Evolutionary conservation across 148 eudicot species (phyloP).

Genomic region (Arbutus unedo): DNA sequence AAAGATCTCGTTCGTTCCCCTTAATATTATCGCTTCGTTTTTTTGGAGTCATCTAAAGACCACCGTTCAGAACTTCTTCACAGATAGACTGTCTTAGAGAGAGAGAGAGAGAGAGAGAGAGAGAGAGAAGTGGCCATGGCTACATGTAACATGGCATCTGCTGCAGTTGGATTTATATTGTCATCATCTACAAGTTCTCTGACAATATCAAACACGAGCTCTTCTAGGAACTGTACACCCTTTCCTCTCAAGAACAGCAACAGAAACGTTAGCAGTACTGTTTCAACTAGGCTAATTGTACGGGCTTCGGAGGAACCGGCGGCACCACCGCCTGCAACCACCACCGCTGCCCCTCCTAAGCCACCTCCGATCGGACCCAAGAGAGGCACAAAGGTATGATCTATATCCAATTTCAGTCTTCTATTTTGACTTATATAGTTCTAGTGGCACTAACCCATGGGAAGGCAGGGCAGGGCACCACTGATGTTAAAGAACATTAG

Average conservation of each 20-base stretch:
- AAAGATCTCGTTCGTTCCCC: neutral
- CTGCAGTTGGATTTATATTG: constrained; percentile 16
- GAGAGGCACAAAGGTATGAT: constrained; percentile 21
- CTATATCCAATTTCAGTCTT: neutral
- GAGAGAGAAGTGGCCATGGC: constrained; percentile 13
- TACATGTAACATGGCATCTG: constrained; percentile 21
- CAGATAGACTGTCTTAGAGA: neutral
- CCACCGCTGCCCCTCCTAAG: constrained; percentile 9
- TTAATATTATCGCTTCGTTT: neutral
- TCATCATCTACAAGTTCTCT: constrained; percentile 3
- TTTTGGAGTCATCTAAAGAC: neutral
- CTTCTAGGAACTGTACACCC: neutral
- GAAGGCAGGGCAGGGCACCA: neutral
- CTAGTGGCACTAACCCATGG: neutral
- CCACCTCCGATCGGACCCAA: constrained; percentile 28
- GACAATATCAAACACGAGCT: constrained; percentile 9
- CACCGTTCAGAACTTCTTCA: neutral
- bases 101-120: constrained; percentile 6
- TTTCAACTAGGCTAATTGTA: constrained; percentile 12
- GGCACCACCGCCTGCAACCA: constrained; percentile 15
- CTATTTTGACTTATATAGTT: neutral
- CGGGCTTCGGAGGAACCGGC: constrained; percentile 20
- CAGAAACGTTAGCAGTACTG: neutral
- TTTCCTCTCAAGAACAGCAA: constrained; percentile 5
- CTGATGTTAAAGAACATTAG: neutral